Evolutionary conservation across 139 green algal species (phyloP), one percentile per base, ranked within the genome.

Genomic region (Desmodesmus armatus): DNA sequence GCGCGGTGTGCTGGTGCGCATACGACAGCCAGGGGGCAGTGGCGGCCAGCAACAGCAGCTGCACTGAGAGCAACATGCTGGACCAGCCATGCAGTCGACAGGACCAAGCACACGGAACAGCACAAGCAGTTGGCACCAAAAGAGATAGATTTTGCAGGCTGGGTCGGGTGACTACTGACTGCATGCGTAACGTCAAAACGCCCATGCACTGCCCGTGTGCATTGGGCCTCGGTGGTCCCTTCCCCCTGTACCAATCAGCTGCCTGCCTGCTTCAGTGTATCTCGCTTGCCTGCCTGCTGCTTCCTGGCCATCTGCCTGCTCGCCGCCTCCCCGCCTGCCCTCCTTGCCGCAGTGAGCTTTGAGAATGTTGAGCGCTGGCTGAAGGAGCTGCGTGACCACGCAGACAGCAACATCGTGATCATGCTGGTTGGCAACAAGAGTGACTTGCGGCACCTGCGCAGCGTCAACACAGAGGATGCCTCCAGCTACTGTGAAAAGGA

Each of bases 391-490:
- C 90, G 97, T 6, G 97, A 99, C 87, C 97, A 99, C 89, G 97
- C 97, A 21, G 97, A 99, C 89, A 87, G 88, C 83, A 99, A 99
- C 91, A 99, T 99, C 4, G 97, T 99, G 23, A 98, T 99, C 86
- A 99, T 98, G 96, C 92, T 99, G 29, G 96, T 99, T 33, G 97
- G 97, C 53, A 99, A 99, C 93, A 99, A 99, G 94, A 96, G 91
- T 78, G 97, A 99, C 82, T 83, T 99, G 91, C 91, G 95, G 80
- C 97, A 99, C 89, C 82, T 99, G 82, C 91, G 97, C 37, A 93
- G 89, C 13, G 97, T 99, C 47, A 87, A 94, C 39, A 98, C 96
- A 25, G 96, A 99, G 78, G 95, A 99, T 43, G 96, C 97, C 3
- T 92, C 96, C 80, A 87, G 87, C 0, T 98, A 97, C 86, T 98